Evolutionary conservation across 1,284 basidiomycete genomes (phyloP).

Genomic region (Kwoniella shivajii): DNA sequence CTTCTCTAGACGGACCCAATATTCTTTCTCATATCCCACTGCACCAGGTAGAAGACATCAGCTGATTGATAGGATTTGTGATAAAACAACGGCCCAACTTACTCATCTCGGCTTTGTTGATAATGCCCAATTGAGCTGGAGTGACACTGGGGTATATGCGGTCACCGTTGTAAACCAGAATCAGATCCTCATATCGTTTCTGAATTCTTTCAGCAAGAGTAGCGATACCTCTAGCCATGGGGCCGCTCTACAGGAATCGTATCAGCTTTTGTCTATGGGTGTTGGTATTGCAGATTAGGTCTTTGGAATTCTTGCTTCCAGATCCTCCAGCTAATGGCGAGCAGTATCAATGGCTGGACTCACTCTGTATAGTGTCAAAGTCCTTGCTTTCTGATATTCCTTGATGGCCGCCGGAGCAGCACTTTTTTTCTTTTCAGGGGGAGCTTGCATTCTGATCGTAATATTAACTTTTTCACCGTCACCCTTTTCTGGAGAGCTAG

Average conservation of each 20-base stretch:
- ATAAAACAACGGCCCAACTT: constrained; percentile 19
- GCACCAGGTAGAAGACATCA: not conserved
- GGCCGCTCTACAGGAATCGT: too few species aligned
- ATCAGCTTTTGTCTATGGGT: too few species aligned
- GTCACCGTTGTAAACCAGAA: constrained; percentile 31
- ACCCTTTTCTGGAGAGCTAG: constrained; percentile 1
- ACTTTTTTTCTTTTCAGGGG: constrained; percentile 23
- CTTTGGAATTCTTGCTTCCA: too few species aligned
- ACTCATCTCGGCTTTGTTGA: constrained; percentile 31
- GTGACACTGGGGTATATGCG: constrained; percentile 24
- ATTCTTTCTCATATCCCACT: constrained; percentile 38
- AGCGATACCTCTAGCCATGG: constrained; percentile 19
- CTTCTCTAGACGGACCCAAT: constrained; percentile 18
- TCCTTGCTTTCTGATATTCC: constrained; percentile 30
- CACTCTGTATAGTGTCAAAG: constrained; percentile 26
- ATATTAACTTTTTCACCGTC: constrained; percentile 23
- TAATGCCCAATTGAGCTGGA: constrained; percentile 30
- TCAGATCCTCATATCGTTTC: constrained; percentile 30
- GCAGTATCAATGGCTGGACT: constrained; percentile 1
- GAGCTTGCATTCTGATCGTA: constrained; percentile 36
- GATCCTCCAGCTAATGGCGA: too few species aligned
- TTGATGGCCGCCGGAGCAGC: constrained; percentile 30
- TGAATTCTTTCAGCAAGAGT: constrained; percentile 25
- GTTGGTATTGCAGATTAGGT: not conserved
- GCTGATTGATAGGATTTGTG: not conserved